phyloP scores from a whole-genome alignment of 345 rosid genomes.

The Syzygium aromaticum region DNA sequence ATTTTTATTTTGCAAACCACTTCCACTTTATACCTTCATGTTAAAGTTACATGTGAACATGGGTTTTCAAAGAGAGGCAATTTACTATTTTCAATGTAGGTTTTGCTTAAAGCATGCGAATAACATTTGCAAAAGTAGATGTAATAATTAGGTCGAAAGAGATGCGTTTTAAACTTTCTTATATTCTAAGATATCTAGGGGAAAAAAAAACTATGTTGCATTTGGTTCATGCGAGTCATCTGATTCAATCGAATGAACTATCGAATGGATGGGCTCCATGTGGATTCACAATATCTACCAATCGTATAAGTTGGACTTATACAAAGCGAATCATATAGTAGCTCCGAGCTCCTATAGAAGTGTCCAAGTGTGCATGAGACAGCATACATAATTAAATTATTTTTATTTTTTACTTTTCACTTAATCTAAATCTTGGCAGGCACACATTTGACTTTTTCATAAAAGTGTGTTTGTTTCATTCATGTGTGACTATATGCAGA shows the following conservation, averaged over 20 bases:
- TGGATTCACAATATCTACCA: neutral
- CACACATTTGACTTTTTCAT: neutral
- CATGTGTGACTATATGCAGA: neutral
- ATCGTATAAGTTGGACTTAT: neutral
- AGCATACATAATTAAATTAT: neutral
- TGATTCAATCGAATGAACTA: neutral
- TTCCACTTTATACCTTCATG: neutral
- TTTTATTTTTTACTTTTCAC: neutral
- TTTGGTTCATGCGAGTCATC: neutral
- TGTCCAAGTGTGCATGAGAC: neutral
- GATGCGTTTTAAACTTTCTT: neutral
- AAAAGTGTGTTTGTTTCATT: neutral
- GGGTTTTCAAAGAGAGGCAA: neutral
- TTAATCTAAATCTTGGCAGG: neutral
- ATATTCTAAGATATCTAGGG: neutral
- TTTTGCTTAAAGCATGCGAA: neutral
- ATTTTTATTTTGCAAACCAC: neutral
- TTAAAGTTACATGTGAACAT: neutral
- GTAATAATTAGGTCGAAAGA: neutral
- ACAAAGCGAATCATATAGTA: neutral
- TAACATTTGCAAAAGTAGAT: neutral
- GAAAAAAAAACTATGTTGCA: neutral
- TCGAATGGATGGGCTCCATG: neutral
- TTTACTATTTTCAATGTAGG: neutral
- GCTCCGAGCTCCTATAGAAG: neutral